A percentile compares a stretch with the other conserved stretches of the same genome.
These are phyloP conservation scores for Oryza meyeriana DNA, from an alignment of 176 grass and related monocot species.

Conservation along the genomic window DNA sequence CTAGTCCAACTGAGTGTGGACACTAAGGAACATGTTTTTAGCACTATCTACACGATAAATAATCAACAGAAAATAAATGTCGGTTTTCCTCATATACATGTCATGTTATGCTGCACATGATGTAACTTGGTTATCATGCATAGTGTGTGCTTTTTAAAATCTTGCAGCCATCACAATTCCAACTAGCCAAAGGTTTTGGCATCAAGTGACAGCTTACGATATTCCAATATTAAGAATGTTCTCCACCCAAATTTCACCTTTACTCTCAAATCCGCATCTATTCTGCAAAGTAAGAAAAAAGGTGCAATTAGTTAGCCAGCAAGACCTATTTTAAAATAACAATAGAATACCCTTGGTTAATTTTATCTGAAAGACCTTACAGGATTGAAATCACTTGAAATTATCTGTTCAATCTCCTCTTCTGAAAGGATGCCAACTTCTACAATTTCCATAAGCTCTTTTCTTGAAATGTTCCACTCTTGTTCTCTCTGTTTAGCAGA, in stretches of 20 bases:
- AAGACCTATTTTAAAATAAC: not conserved
- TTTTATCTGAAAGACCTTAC: slow-evolving; percentile 49
- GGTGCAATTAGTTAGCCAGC: not conserved
- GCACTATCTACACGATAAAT: not conserved
- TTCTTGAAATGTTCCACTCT: slow-evolving; percentile 94
- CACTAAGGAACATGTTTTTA: not conserved
- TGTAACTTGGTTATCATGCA: not conserved
- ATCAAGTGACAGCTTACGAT: slow-evolving; percentile 56
- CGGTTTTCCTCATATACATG: not conserved
- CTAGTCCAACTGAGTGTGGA: not conserved
- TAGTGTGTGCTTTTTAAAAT: not conserved
- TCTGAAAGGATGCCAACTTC: slow-evolving; percentile 76
- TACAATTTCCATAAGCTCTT: slow-evolving; percentile 85
- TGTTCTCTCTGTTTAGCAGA: slow-evolving; percentile 75
- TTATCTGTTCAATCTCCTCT: slow-evolving; percentile 71
- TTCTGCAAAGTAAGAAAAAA: slow-evolving; percentile 48
- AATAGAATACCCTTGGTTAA: not conserved
- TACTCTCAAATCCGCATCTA: slow-evolving; percentile 82
- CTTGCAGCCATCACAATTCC: not conserved
- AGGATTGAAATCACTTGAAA: slow-evolving; percentile 81
- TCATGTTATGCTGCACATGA: not conserved
- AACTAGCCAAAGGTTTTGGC: not conserved
- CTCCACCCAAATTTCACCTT: slow-evolving; percentile 88
- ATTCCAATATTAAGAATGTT: slow-evolving; percentile 90
- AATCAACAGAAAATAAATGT: not conserved